A percentile compares a stretch with the other conserved stretches of the same genome.
phyloP scores from a whole-genome alignment of 202 grass and related monocot species.

The Cymbopogon flexuosus region DNA sequence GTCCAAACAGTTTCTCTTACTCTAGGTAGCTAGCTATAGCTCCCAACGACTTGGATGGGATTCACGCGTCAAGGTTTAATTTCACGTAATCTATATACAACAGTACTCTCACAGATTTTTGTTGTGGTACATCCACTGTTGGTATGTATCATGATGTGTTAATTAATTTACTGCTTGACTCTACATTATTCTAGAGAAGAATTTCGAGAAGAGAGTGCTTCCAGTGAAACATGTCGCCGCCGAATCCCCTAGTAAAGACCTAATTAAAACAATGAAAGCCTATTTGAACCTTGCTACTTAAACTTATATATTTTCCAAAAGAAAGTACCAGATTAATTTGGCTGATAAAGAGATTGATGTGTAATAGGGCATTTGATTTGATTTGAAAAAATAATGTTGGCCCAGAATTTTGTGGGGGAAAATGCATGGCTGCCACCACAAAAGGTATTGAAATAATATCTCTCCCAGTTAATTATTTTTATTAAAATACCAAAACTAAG shows the following conservation, averaged over 20 bases:
- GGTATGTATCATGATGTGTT: neutral
- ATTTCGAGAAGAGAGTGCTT: too few species aligned
- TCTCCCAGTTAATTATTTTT: too few species aligned
- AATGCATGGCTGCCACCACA: neutral
- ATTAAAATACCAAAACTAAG: neutral
- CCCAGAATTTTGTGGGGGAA: neutral
- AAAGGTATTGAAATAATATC: neutral
- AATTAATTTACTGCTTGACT: neutral
- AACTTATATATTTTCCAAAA: neutral
- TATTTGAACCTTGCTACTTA: neutral
- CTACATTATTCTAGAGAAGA: neutral
- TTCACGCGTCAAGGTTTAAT: neutral
- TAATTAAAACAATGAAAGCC: neutral
- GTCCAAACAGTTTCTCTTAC: neutral
- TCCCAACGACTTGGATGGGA: too few species aligned
- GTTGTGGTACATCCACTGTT: neutral
- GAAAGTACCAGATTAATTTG: neutral
- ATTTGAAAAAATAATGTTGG: neutral
- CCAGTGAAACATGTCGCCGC: too few species aligned
- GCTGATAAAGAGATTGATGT: neutral
- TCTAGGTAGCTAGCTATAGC: too few species aligned
- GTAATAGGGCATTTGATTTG: neutral
- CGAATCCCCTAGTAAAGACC: neutral
- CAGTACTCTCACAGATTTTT: too few species aligned
- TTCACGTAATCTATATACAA: neutral